phyloP scores from a whole-genome alignment of 164 flowering plant genomes.

The Vitis vinifera region DNA sequence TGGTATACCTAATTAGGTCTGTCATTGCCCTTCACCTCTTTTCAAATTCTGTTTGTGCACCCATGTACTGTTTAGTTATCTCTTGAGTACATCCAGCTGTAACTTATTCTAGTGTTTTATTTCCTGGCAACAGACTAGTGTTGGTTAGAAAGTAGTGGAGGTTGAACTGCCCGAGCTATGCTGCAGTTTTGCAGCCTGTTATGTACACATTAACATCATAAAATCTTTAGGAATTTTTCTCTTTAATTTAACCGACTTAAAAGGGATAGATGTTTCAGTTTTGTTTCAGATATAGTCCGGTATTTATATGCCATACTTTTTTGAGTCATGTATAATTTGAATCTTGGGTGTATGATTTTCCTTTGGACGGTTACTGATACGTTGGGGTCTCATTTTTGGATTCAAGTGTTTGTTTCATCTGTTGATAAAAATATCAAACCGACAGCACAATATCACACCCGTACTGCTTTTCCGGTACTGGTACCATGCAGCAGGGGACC shows the following conservation, averaged over 20 bases:
- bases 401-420: neutral
- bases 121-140: constrained; percentile 4
- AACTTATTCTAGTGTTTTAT: constrained; percentile 10
- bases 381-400: neutral
- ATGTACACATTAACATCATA: constrained; percentile 16
- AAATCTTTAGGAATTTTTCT: constrained; percentile 4
- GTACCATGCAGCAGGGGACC: neutral
- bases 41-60: neutral
- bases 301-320: neutral
- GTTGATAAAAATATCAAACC: neutral
- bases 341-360: no score
- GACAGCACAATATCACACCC: neutral
- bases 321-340: no score
- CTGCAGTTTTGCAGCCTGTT: constrained; percentile 8
- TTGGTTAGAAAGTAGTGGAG: constrained; percentile 2
- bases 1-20: constrained; percentile 7
- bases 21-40: neutral
- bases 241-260: constrained; percentile 9
- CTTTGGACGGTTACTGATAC: neutral
- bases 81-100: constrained; percentile 6
- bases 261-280: no score
- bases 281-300: neutral
- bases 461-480: neutral
- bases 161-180: neutral
- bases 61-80: constrained; percentile 2